A percentile compares a stretch with the other conserved stretches of the same genome.
Evolutionary conservation across 306 rosid genomes (phyloP).

Genomic region (Quercus robur): DNA sequence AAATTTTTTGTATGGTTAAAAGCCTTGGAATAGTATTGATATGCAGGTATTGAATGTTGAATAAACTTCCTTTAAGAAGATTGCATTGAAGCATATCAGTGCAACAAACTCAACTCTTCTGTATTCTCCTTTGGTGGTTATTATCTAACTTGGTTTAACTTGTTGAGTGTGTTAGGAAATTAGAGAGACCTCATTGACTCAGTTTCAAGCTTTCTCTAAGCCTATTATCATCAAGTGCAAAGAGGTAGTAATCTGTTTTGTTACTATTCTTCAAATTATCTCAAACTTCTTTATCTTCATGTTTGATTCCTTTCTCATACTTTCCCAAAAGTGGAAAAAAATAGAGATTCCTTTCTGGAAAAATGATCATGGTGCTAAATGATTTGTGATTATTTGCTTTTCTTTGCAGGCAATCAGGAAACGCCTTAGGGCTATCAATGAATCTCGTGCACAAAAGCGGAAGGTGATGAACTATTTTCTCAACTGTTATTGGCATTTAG

Average conservation of each 20-base stretch:
- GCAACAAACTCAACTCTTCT: background rate
- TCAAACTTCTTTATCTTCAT: slow-evolving; percentile 3
- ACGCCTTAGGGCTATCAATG: slow-evolving; percentile 88
- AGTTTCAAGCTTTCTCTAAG: slow-evolving; percentile 57
- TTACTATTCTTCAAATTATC: slow-evolving; percentile 2
- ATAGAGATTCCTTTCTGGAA: no score
- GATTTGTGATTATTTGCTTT: slow-evolving; percentile 11
- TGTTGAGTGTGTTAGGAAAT: slow-evolving; percentile 62
- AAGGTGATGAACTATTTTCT: slow-evolving; percentile 57
- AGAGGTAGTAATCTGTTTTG: slow-evolving; percentile 51
- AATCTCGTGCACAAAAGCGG: slow-evolving; percentile 92
- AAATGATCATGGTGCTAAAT: background rate
- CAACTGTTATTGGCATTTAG: slow-evolving; percentile 4
- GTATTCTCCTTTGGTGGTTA: background rate
- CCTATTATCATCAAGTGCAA: slow-evolving; percentile 60
- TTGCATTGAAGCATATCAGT: background rate
- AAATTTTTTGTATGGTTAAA: background rate
- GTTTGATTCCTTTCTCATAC: background rate
- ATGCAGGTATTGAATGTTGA: background rate
- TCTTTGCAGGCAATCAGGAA: slow-evolving; percentile 75
- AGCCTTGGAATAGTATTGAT: background rate
- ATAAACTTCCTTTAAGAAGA: background rate
- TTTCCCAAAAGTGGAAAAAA: no score
- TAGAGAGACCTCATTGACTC: slow-evolving; percentile 68
- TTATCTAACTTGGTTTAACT: slow-evolving; percentile 30